These are phyloP conservation scores for Calonectria pseudoturangicola DNA, from an alignment of 2,329 filamentous ascomycete species.

Conservation along the genomic window DNA sequence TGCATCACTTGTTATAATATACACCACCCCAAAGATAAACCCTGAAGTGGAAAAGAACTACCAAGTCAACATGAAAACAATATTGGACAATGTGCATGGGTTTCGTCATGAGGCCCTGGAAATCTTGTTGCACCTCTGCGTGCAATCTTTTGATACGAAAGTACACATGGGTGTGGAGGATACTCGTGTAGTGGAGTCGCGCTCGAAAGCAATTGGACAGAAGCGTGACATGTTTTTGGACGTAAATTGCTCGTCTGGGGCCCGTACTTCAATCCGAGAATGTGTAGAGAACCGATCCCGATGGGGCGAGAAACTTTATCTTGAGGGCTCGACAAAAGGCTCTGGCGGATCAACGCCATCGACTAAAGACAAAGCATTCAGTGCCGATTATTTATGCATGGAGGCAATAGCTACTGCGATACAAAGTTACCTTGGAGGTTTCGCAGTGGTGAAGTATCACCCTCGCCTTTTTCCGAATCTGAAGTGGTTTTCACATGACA, in stretches of 20 bases:
- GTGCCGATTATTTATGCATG: not conserved
- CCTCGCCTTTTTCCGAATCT: not conserved
- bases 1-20: not conserved
- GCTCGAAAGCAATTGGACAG: not conserved
- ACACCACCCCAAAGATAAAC: not conserved
- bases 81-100: not conserved
- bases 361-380: not conserved
- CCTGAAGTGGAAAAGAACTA: too few species aligned
- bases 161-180: not conserved
- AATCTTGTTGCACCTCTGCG: not conserved
- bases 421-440: not conserved
- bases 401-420: not conserved
- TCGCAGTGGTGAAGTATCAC: not conserved
- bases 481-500: not conserved
- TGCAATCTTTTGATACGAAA: not conserved
- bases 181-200: not conserved
- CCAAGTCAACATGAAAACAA: not conserved
- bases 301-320: not conserved
- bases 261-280: not conserved
- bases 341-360: not conserved
- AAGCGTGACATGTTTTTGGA: not conserved
- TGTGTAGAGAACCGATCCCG: too few species aligned
- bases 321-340: not conserved
- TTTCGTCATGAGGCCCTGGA: not conserved
- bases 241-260: not conserved